Evolutionary conservation across 768 basidiomycete species (phyloP).

Genomic region (Leccinum rimulosum): DNA sequence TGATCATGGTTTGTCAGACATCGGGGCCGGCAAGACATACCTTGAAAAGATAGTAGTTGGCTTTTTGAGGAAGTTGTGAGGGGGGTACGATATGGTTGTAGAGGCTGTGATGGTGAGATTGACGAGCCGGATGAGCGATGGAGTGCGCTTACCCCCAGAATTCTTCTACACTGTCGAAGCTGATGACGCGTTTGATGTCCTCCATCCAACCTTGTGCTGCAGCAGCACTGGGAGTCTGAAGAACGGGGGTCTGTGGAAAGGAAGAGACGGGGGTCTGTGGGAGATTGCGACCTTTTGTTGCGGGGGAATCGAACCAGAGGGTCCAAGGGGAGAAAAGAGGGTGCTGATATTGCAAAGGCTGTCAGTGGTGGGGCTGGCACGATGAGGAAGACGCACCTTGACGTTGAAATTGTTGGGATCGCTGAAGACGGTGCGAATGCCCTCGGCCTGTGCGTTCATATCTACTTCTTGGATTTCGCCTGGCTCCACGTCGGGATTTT

Average conservation of each 20-base stretch:
- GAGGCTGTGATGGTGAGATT: conserved; percentile 47
- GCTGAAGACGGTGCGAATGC: conserved; percentile 89
- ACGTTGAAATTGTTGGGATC: conserved; percentile 94
- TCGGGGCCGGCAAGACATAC: conserved; percentile 37
- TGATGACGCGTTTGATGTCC: conserved; percentile 94
- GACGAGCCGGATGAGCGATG: not conserved
- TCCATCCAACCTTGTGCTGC: conserved; percentile 97
- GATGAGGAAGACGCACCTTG: conserved; percentile 56
- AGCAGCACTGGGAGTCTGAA: conserved; percentile 67
- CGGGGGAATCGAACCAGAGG: conserved; percentile 96
- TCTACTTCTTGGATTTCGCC: conserved; percentile 88
- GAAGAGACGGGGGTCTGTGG: conserved; percentile 81
- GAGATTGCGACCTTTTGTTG: conserved; percentile 85
- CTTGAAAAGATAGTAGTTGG: conserved; percentile 99
- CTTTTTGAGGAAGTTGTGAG: conserved; percentile 88
- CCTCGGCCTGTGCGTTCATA: conserved; percentile 79
- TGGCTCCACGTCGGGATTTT: conserved; percentile 54
- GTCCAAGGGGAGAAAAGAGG: conserved; percentile 95
- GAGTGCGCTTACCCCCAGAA: conserved; percentile 86
- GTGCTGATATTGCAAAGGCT: conserved; percentile 51
- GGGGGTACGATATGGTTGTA: conserved; percentile 99
- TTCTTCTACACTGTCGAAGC: conserved; percentile 95
- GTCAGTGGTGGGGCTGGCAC: not conserved
- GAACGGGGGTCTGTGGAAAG: conserved; percentile 71
- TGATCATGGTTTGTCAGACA: conserved; percentile 5